Evolutionary conservation across 768 basidiomycete genomes (phyloP).

Genomic region (Xerocomus potaroensis): DNA sequence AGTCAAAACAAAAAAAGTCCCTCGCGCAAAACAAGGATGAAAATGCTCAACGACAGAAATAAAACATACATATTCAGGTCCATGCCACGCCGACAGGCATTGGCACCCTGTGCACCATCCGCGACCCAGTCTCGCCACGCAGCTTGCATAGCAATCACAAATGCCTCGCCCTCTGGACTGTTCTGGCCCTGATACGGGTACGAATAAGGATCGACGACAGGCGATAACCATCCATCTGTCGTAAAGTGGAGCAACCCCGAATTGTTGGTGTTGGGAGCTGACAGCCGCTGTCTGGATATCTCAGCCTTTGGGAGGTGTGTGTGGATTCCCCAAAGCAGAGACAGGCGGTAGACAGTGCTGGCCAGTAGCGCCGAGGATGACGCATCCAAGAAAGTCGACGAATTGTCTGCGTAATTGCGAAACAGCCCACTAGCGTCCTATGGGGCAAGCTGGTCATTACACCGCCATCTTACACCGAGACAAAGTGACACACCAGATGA

Average conservation of each 20-base stretch:
- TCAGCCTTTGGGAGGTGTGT: slow-evolving; percentile 57
- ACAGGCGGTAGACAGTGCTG: slow-evolving; percentile 68
- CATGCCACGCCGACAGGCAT: slow-evolving; percentile 17
- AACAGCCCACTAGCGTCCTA: slow-evolving; percentile 34
- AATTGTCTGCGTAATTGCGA: slow-evolving; percentile 65
- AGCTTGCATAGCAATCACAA: slow-evolving; percentile 69
- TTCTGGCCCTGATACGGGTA: slow-evolving; percentile 43
- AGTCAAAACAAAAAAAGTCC: too few species aligned
- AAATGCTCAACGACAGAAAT: background rate
- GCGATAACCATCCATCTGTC: slow-evolving; percentile 60
- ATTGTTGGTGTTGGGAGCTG: slow-evolving; percentile 14
- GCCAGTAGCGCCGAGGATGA: slow-evolving; percentile 74
- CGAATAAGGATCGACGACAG: slow-evolving; percentile 70
- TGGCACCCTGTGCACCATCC: slow-evolving; percentile 50
- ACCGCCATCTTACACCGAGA: background rate
- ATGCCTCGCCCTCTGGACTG: slow-evolving; percentile 78
- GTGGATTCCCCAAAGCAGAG: slow-evolving; percentile 48
- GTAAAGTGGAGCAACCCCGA: slow-evolving; percentile 44
- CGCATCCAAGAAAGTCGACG: slow-evolving; percentile 64
- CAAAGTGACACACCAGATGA: slow-evolving; percentile 43
- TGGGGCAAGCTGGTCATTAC: background rate
- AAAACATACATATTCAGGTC: background rate
- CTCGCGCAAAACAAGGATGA: too few species aligned
- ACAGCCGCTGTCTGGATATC: slow-evolving; percentile 40
- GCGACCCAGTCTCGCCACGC: slow-evolving; percentile 73